phyloP scores from a whole-genome alignment of 495 filamentous ascomycete species.

The Neurospora sp. region DNA sequence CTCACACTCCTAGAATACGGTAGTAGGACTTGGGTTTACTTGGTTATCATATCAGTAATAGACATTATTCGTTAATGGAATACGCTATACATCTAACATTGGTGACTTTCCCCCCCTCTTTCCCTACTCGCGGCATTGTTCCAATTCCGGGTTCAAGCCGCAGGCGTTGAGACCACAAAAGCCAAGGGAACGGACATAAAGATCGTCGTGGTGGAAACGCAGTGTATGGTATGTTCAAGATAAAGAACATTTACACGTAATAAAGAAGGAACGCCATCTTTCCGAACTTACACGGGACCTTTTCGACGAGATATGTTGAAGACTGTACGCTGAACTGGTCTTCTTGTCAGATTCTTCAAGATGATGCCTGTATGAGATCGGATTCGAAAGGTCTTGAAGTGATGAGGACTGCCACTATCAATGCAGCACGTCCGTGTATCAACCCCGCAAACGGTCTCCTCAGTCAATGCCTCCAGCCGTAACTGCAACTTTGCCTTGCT shows the following conservation, averaged over 20 bases:
- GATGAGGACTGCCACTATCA: neutral
- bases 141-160: neutral
- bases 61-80: neutral
- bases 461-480: neutral
- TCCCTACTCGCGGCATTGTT: neutral
- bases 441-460: neutral
- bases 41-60: neutral
- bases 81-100: neutral
- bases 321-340: neutral
- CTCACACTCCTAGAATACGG: neutral
- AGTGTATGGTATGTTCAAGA: neutral
- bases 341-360: neutral
- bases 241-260: neutral
- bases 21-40: neutral
- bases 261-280: neutral
- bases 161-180: neutral
- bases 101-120: neutral
- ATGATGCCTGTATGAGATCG: neutral
- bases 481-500: neutral
- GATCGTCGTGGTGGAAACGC: neutral
- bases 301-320: neutral
- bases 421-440: neutral
- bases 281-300: neutral
- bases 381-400: neutral
- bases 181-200: neutral